These are phyloP conservation scores for Trypanosoma cruzi DNA, from an alignment of 208 protist genomes.

Conservation along the genomic window DNA sequence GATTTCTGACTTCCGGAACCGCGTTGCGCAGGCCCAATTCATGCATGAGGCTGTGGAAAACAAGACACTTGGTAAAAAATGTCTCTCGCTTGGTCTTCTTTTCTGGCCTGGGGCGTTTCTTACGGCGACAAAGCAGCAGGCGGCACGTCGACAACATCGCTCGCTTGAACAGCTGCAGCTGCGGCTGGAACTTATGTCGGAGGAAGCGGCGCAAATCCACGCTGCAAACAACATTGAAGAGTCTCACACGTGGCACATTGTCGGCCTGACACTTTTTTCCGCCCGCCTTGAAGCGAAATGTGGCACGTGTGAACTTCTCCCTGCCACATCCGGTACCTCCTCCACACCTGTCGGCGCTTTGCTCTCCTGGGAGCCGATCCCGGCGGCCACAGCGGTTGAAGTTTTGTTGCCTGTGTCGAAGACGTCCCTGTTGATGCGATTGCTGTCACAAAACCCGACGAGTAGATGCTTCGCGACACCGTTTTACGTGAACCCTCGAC, in stretches of 20 bases:
- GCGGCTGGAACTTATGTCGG: conserved; percentile 47
- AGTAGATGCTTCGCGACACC: conserved; percentile 51
- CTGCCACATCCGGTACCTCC: conserved; percentile 25
- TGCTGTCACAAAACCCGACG: conserved; percentile 32
- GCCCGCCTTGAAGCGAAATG: conserved; percentile 41
- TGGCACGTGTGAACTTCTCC: conserved; percentile 46
- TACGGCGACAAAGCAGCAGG: conserved; percentile 97
- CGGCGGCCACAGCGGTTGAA: background rate
- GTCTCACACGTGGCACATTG: conserved; percentile 21
- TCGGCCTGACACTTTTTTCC: conserved; percentile 56
- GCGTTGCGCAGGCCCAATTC: conserved; percentile 53
- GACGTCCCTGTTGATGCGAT: conserved; percentile 30
- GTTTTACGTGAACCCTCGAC: conserved; percentile 83
- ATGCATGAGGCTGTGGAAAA: conserved; percentile 46
- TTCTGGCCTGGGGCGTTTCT: conserved; percentile 97
- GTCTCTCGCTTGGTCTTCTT: conserved; percentile 94
- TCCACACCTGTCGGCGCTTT: conserved; percentile 39
- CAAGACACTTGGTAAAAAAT: conserved; percentile 25
- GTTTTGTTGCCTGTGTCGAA: conserved; percentile 2
- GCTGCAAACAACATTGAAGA: conserved; percentile 1
- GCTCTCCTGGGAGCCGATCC: conserved; percentile 39
- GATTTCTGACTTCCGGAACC: conserved; percentile 63
- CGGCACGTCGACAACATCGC: conserved; percentile 74
- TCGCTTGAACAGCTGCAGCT: conserved; percentile 95
- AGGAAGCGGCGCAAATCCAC: conserved; percentile 13